These are phyloP conservation scores for Amylostereum areolatum DNA, from an alignment of 1,284 basidiomycete genomes.

Conservation along the genomic window DNA sequence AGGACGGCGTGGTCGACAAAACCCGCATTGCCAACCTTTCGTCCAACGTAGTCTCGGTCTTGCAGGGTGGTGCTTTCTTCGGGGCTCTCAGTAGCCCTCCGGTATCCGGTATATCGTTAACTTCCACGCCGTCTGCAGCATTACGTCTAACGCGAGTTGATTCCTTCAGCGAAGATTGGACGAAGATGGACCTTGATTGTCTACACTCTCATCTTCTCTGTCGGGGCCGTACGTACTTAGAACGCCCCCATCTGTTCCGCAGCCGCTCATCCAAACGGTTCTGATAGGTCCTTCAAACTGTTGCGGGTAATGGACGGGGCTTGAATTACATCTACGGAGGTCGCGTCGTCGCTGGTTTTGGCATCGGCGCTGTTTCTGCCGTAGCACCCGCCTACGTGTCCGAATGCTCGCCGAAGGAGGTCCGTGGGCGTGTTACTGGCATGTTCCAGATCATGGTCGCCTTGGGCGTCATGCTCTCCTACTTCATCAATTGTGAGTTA, in stretches of 20 bases:
- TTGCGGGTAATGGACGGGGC: constrained; percentile 50
- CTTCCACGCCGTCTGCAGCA: too few relatives aligned
- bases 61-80: constrained; percentile 79
- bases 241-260: too few relatives aligned
- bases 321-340: constrained; percentile 67
- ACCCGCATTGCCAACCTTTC: constrained; percentile 41
- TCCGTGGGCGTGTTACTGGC: constrained; percentile 66
- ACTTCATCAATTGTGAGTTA: constrained; percentile 62
- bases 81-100: constrained; percentile 65
- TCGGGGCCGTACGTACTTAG: constrained; percentile 54
- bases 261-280: too few relatives aligned
- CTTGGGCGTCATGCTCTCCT: constrained; percentile 70
- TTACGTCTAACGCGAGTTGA: too few relatives aligned
- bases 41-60: constrained; percentile 66
- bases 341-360: constrained; percentile 66
- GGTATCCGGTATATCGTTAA: constrained; percentile 42
- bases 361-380: constrained; percentile 62
- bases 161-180: constrained; percentile 42
- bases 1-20: constrained; percentile 20
- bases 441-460: constrained; percentile 82
- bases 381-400: constrained; percentile 74
- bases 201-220: constrained; percentile 55
- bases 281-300: constrained; percentile 48
- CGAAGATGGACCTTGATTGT: constrained; percentile 49
- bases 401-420: constrained; percentile 74